Evolutionary conservation across 345 rosid species (phyloP).

Genomic region (Pelargonium nanum): DNA sequence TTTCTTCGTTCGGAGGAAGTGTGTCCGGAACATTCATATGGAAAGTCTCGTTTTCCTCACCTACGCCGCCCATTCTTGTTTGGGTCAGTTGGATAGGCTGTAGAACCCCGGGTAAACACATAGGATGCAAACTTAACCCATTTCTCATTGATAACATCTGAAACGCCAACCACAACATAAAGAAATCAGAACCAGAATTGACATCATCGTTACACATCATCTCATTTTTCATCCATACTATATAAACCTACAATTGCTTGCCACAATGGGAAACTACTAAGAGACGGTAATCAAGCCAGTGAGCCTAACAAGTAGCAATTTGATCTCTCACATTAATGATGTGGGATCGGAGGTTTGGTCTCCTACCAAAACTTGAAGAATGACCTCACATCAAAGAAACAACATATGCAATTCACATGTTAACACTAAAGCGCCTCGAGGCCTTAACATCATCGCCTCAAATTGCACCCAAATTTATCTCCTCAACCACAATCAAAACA

Average conservation of each 20-base stretch:
- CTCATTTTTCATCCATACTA: background rate
- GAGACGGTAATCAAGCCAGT: no score
- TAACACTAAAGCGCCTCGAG: no score
- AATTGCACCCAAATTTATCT: no score
- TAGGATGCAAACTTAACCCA: conserved; percentile 58
- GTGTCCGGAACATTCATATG: conserved; percentile 19
- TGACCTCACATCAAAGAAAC: no score
- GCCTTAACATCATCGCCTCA: no score
- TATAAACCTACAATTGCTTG: background rate
- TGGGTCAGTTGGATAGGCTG: conserved; percentile 41
- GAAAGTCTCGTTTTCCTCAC: conserved; percentile 23
- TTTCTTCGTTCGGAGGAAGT: conserved; percentile 26
- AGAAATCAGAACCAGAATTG: conserved; percentile 7
- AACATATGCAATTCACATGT: no score
- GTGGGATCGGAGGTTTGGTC: no score
- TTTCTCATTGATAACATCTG: conserved; percentile 82
- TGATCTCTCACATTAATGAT: no score
- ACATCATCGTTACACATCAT: background rate
- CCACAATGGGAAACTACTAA: no score
- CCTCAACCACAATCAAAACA: background rate
- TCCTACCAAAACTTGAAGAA: no score
- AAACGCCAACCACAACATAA: conserved; percentile 11
- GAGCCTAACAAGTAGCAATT: no score
- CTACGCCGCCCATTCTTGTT: conserved; percentile 17
- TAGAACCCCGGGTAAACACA: conserved; percentile 48